Base-by-base conservation (phyloP, 129 eudicot genomes). In the Cynara cardunculus region DNA sequence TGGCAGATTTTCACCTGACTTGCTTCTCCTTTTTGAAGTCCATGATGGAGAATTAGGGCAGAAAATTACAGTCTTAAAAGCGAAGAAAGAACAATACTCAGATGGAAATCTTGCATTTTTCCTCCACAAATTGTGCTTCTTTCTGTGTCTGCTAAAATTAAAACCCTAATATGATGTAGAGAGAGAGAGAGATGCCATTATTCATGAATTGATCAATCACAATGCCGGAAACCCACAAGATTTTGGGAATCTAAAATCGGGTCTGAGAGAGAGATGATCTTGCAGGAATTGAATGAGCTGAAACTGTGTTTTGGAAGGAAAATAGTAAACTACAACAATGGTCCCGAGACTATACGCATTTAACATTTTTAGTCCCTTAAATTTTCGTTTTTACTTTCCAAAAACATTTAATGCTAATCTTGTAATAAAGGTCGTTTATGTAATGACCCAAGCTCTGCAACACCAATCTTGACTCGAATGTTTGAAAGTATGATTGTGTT, bases 21-120 rank as follows among this genome's bases (percentile, higher is more conserved):
- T 77, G 88, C 84, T 84, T 91, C 81, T 88, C 97, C 74, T 78
- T 79, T 82, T 85, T 85, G 84, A 73, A 85, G 35, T 85, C 90
- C 98, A 93, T 93, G 82, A 71, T 78, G 79, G 61, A 59, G 71
- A 82, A 76, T 21, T 34, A 37, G 44, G 78, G 37, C 44, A 25
- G 62, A 24, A 41, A 25, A 18, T 56, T 62, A 35, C 24, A 78
- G 69, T 71, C 9, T 78, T 81, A 18, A 67, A 67, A 74, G 67
- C 7, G 68, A 74, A 81, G 80, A 74, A 72, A 1, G 69, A 41
- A 30, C 37, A 66, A 73, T 26, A 46, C 74, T 67, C 84, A 65
- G 79, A 74, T 77, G 69, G 74, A 62, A 62, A 77, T 64, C 70
- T 78, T 71, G 86, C 83, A 83, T 78, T 37, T 72, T 59, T 21